Conservation (phyloP, 768 basidiomycete genomes). For the Pisolithus orientalis region DNA sequence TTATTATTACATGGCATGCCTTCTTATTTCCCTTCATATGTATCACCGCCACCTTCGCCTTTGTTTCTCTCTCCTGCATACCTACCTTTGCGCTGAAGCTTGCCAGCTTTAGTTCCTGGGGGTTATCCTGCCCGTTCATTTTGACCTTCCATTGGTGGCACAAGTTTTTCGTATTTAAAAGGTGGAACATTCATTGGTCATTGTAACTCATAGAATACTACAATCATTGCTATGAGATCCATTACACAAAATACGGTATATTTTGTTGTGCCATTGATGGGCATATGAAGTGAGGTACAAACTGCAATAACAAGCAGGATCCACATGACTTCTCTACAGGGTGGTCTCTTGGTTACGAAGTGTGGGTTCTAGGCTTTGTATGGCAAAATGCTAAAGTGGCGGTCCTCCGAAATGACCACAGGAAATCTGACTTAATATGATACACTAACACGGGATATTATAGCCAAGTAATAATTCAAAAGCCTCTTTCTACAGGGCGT, state of each 20-base stretch:
- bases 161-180: conserved; percentile 21
- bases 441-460: no score
- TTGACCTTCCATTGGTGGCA: background rate
- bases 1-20: background rate
- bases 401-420: no score
- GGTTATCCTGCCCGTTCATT: background rate
- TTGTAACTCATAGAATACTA: conserved; percentile 30
- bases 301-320: no score
- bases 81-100: conserved; percentile 9
- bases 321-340: no score
- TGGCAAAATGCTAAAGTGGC: no score
- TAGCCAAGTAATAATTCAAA: no score
- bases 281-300: no score
- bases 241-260: conserved; percentile 15
- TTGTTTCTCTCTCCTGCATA: conserved; percentile 7
- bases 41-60: conserved; percentile 13
- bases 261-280: conserved; percentile 12
- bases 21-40: conserved; percentile 6
- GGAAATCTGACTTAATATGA: no score
- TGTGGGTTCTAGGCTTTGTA: no score
- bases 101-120: background rate
- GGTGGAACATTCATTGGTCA: conserved; percentile 30
- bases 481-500: conserved; percentile 43
- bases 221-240: conserved; percentile 30
- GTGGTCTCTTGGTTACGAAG: no score